Evolutionary conservation across 139 green algal genomes (phyloP), one percentile per base, ranked within the genome.

Genomic region (Picochlorum sp.): DNA sequence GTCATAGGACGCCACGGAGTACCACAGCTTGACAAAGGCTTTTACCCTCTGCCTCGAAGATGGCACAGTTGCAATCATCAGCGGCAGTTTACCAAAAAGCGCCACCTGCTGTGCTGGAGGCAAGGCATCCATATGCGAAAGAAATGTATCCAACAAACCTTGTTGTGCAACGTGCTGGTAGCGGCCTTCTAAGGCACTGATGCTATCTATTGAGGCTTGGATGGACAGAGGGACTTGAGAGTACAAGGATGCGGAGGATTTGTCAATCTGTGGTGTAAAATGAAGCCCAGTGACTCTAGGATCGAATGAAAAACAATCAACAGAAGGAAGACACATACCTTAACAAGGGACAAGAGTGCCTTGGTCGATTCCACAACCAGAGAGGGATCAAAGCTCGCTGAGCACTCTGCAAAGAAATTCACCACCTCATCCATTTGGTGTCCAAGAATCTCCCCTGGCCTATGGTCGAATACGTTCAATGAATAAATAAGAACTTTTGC

Each of bases 241-340:
- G 38, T 70, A 63, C 59, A 75, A 28, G 11, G 62, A 28, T 6
- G 62, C 60, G 4, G 62, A 71, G 4, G 52, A 54, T 10, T 38
- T 63, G 16, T 75, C 69, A 55, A 75, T 71, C 69, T 77, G 38
- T 6, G 51, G 1, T 65, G 41, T 21, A 77, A 58, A 45, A 77
- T 44, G 18, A 49, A 64, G 24, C 55, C 20, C 4, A 65, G 58
- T 5, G 59, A 64, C 13, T 64, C 71, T 52, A 73, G 41, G 24
- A 70, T 44, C 70, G 70, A 3, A 51, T 59, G 15, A 61, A 57
- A 34, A 74, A 38, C 68, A 74, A 49, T 20, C 60, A 49, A 20
- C 37, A 59, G 28, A 30, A 30, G 28, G 28, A 30, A 30, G 18
- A 63, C 60, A 4, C 61, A 56, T 47, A 73, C 67, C 59, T 52